Evolutionary conservation across 1,284 basidiomycete genomes (phyloP).

Genomic region (Austroboletus rostrupii): DNA sequence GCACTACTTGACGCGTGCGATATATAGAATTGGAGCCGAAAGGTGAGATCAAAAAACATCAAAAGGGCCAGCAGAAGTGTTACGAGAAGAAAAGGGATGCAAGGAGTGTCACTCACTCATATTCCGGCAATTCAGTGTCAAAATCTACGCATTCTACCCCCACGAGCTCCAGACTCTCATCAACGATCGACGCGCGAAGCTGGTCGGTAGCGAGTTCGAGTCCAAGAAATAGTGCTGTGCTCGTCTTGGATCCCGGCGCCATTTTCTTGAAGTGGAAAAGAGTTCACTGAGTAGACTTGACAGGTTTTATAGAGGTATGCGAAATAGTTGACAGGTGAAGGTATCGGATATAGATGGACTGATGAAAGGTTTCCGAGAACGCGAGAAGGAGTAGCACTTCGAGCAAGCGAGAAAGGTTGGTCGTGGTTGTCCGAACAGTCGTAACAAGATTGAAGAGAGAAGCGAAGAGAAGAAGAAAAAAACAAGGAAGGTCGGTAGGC

Average conservation of each 20-base stretch:
- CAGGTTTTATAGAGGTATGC: conserved; percentile 4
- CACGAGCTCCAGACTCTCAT: conserved; percentile 73
- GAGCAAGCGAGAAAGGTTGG: conserved; percentile 2
- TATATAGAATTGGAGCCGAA: conserved; percentile 1
- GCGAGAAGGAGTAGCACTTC: conserved; percentile 3
- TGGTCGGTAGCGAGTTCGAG: conserved; percentile 79
- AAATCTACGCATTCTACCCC: conserved; percentile 78
- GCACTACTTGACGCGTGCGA: conserved; percentile 10
- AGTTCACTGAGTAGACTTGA: conserved; percentile 4
- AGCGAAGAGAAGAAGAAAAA: conserved; percentile 10
- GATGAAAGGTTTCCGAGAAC: conserved; percentile 11
- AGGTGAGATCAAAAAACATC: conserved; percentile 2
- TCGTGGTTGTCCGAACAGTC: conserved; percentile 25
- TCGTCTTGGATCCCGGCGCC: conserved; percentile 50
- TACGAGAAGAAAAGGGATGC: conserved; percentile 3
- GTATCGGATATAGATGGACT: conserved; percentile 29
- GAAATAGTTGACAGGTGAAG: conserved; percentile 20
- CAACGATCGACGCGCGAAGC: conserved; percentile 73
- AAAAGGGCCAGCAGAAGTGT: conserved; percentile 5
- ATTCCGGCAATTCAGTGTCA: conserved; percentile 73
- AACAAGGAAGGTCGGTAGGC: conserved; percentile 1
- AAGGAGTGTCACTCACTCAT: conserved; percentile 54
- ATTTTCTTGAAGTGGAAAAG: conserved; percentile 28
- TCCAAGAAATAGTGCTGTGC: conserved; percentile 64
- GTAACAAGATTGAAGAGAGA: conserved; percentile 16